Conservation (phyloP, 805 yeast genomes). For the Ogataea paraovalis region DNA sequence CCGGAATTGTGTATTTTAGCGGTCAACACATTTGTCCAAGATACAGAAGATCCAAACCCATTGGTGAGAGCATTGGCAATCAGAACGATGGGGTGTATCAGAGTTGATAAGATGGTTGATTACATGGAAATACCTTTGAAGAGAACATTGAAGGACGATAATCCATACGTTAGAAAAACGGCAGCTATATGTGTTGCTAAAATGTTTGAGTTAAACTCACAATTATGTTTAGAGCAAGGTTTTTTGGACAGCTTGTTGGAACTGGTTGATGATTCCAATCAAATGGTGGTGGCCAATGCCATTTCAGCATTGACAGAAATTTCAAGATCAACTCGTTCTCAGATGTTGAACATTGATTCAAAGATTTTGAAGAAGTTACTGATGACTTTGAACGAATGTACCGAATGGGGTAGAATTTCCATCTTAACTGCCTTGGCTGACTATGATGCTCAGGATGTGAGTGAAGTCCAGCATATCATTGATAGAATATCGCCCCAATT, state of each 20-base stretch:
- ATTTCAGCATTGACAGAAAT: conserved; percentile 84
- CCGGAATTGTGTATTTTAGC: conserved; percentile 96
- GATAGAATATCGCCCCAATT: conserved; percentile 91
- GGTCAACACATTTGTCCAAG: conserved; percentile 93
- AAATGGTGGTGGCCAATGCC: conserved; percentile 96
- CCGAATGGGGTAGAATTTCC: conserved; percentile 98
- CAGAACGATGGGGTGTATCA: conserved; percentile 96
- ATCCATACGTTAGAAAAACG: conserved; percentile 95
- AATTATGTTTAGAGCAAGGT: conserved; percentile 81
- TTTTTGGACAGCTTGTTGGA: conserved; percentile 65
- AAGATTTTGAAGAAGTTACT: conserved; percentile 58
- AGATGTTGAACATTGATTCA: conserved; percentile 35
- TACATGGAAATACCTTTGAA: conserved; percentile 88
- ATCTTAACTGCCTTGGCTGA: conserved; percentile 78
- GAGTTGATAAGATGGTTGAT: conserved; percentile 93
- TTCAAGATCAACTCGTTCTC: conserved; percentile 27
- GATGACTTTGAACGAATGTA: conserved; percentile 89
- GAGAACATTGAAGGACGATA: conserved; percentile 83
- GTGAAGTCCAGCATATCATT: conserved; percentile 78
- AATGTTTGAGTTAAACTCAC: conserved; percentile 78
- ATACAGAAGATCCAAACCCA: conserved; percentile 95
- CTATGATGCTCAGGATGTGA: conserved; percentile 49
- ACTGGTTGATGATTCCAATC: conserved; percentile 81
- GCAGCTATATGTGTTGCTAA: conserved; percentile 98
- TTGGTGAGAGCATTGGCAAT: conserved; percentile 93